A percentile compares a stretch with the other conserved stretches of the same genome.
phyloP scores from a whole-genome alignment of 129 eudicot species.

The Helichrysum umbraculigerum region DNA sequence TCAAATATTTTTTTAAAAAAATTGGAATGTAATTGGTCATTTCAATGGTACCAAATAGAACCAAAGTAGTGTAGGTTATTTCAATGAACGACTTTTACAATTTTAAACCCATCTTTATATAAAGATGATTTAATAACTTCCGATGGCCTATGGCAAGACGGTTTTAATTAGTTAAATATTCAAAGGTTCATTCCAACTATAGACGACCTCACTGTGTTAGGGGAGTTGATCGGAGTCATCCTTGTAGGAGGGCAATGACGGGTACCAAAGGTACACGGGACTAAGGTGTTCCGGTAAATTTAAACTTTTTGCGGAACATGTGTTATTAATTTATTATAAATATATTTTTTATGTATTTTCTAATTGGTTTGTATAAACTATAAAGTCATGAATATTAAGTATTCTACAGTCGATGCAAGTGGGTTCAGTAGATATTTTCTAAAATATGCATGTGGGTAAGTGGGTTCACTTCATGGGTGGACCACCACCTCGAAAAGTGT shows the following conservation, averaged over 20 bases:
- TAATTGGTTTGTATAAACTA: not conserved
- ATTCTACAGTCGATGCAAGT: conserved; percentile 13
- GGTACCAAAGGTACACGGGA: no score
- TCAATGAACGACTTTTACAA: no score
- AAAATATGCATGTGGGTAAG: conserved; percentile 23
- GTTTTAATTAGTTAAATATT: not conserved
- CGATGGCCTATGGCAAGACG: not conserved
- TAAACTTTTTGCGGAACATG: no score
- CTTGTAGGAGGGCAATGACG: no score
- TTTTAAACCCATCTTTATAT: not conserved
- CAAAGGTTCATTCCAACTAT: no score
- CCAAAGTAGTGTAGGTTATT: not conserved
- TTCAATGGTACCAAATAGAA: not conserved
- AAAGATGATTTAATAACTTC: conserved; percentile 5
- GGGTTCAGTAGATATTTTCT: conserved; percentile 19
- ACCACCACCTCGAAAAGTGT: conserved; percentile 20
- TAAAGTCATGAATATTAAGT: not conserved
- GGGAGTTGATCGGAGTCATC: no score
- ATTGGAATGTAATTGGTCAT: not conserved
- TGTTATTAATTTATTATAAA: no score
- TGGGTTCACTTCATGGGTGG: conserved; percentile 13
- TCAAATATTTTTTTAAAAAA: not conserved
- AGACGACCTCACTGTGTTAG: no score
- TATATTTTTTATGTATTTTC: no score
- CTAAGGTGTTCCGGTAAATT: no score